Conservation (phyloP, 495 filamentous ascomycete genomes). For the Pyrenula aspistea region DNA sequence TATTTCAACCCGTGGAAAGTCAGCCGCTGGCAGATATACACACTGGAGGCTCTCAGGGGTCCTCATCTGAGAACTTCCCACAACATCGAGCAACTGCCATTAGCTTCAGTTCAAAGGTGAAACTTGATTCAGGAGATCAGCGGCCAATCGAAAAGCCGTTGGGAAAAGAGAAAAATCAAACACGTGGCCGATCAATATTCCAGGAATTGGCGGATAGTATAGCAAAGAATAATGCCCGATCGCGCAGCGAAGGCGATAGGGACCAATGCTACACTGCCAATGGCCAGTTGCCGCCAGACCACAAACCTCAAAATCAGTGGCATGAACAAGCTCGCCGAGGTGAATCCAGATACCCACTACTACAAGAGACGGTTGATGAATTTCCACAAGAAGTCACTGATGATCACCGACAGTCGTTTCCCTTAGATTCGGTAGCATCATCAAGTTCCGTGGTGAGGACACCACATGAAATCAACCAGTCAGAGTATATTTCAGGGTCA, state of each 20-base stretch:
- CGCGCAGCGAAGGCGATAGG: conserved; percentile 8
- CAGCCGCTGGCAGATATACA: neutral
- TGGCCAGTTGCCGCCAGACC: neutral
- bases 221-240: conserved; percentile 1
- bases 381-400: conserved; percentile 8
- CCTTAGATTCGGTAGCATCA: conserved; percentile 30
- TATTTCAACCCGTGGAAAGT: neutral
- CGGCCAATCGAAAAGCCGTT: conserved; percentile 18
- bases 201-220: conserved; percentile 5
- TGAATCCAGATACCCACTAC: conserved; percentile 9
- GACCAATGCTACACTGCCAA: conserved; percentile 2
- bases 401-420: conserved; percentile 27
- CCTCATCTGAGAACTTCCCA: conserved; percentile 1
- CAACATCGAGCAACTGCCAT: conserved; percentile 20
- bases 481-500: conserved; percentile 30
- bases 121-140: conserved; percentile 21
- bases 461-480: conserved; percentile 18
- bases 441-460: conserved; percentile 19
- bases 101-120: conserved; percentile 26
- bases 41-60: neutral
- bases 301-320: conserved; percentile 7
- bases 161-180: conserved; percentile 10
- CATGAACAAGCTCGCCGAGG: conserved; percentile 9
- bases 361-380: conserved; percentile 14
- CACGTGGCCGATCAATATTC: conserved; percentile 1